phyloP scores from a whole-genome alignment of 352 stramenopile genomes.

The Ophiocytium majus region DNA sequence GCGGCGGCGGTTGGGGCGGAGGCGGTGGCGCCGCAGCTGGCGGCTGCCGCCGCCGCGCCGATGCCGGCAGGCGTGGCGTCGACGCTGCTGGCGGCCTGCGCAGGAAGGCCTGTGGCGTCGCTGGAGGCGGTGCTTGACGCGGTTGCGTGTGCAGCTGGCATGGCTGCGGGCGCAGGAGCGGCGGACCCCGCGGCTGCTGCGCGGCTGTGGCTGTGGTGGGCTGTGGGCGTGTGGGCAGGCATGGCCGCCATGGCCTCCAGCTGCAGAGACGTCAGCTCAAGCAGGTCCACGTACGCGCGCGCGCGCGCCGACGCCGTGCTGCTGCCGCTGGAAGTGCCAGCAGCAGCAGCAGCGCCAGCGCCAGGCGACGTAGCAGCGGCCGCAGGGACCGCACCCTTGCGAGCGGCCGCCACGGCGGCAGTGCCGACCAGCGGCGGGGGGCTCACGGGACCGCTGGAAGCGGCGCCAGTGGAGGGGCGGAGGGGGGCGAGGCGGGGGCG shows the following conservation, averaged over 20 bases:
- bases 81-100: too few species aligned
- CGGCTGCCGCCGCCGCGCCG: too few species aligned
- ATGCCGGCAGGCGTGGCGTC: background rate
- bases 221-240: background rate
- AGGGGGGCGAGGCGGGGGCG: background rate
- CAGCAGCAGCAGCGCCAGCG: too few species aligned
- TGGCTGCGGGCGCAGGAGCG: background rate
- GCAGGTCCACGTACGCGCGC: background rate
- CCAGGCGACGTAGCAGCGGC: too few species aligned
- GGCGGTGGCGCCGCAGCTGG: background rate
- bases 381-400: too few species aligned
- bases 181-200: background rate
- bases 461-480: too few species aligned
- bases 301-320: background rate
- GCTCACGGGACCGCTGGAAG: too few species aligned
- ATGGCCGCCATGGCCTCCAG: background rate
- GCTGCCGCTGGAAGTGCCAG: background rate
- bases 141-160: background rate
- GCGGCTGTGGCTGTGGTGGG: background rate
- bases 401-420: too few species aligned
- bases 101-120: background rate
- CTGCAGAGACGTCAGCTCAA: background rate
- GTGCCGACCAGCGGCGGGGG: background rate
- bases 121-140: background rate
- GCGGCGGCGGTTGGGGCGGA: background rate